Base-by-base conservation (phyloP, 768 basidiomycete genomes). In the Kwoniella pini region DNA sequence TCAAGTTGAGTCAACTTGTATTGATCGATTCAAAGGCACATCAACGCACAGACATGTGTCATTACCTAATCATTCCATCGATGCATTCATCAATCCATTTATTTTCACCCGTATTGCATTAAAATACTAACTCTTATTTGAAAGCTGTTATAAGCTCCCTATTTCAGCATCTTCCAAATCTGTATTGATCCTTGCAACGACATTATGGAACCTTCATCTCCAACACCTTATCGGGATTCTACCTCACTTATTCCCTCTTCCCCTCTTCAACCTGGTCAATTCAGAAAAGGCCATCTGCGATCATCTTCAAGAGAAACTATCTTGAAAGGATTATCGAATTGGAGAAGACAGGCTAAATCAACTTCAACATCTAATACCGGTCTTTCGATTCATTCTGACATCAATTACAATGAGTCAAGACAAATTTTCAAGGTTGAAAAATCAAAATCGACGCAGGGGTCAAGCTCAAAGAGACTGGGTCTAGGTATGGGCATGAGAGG, bases 401-500 rank as follows among this genome's bases (percentile, higher is more conserved):
- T 36, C 33, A 36, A 7, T 15, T 7, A 36, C 33, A 7, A 36
- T 36, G 7, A 36, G 33, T 36, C 33, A 36, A 7, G 7, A 15
- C 33, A 15, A 36, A 15, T 7, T 15, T 15, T 36, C 33, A 7
- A 36, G 19, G 33, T 28, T 31, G 11, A 28, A 46, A 9, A 40
- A 15, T 33, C 13, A 10, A 22, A 38, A 17, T 45, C 24, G 11
- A 17, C 42, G 0, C 7, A 24, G 52, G 21, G 28, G 22, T 36
- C 33, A 10, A 39, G 5, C 15, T 43, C 38, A 36, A 42, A 42
- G 40, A 33, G 54, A 42, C 24, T 24, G 39, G 57, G 65, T 1
- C 40, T 63, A 17, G 70, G 70, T 1, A 69, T 69, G 67, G 70
- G 70, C 6, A 69, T 69, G 70, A 24, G 51, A 30, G 61, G 57